Evolutionary conservation across 108 stramenopile genomes (phyloP).

Genomic region (Nannochloropsis gaditana): DNA sequence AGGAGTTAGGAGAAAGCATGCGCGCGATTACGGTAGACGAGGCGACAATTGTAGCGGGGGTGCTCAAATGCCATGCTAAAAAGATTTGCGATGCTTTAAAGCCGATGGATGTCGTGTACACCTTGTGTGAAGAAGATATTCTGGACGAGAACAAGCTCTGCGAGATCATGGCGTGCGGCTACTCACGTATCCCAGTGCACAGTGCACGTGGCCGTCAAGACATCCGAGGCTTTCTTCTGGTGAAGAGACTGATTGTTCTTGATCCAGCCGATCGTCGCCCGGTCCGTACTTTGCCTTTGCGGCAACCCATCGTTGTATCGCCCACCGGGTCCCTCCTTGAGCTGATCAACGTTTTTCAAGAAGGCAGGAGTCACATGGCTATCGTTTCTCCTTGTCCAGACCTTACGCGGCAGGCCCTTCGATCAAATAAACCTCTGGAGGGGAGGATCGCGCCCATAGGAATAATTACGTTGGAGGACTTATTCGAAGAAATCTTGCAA

Average conservation of each 20-base stretch:
- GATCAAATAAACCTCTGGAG: conserved; percentile 29
- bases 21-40: conserved; percentile 25
- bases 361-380: conserved; percentile 40
- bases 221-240: conserved; percentile 43
- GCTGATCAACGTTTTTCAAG: conserved; percentile 46
- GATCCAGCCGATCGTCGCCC: conserved; percentile 37
- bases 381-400: conserved; percentile 29
- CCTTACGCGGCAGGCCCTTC: conserved; percentile 36
- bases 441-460: conserved; percentile 40
- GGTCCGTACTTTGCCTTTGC: conserved; percentile 31
- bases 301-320: conserved; percentile 38
- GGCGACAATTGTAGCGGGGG: conserved; percentile 46
- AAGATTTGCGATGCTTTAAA: conserved; percentile 34
- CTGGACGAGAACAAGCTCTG: conserved; percentile 37
- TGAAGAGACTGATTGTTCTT: conserved; percentile 46
- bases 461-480: conserved; percentile 48
- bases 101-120: conserved; percentile 32
- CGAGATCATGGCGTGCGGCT: conserved; percentile 46
- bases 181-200: conserved; percentile 41
- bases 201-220: conserved; percentile 34
- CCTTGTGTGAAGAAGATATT: conserved; percentile 29
- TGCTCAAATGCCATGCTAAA: conserved; percentile 33
- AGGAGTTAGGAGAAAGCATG: conserved; percentile 7
- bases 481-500: conserved; percentile 48
- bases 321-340: conserved; percentile 36